Evolutionary conservation across 805 yeast species (phyloP).

Genomic region (Vanderwaltozyma tropicalis): DNA sequence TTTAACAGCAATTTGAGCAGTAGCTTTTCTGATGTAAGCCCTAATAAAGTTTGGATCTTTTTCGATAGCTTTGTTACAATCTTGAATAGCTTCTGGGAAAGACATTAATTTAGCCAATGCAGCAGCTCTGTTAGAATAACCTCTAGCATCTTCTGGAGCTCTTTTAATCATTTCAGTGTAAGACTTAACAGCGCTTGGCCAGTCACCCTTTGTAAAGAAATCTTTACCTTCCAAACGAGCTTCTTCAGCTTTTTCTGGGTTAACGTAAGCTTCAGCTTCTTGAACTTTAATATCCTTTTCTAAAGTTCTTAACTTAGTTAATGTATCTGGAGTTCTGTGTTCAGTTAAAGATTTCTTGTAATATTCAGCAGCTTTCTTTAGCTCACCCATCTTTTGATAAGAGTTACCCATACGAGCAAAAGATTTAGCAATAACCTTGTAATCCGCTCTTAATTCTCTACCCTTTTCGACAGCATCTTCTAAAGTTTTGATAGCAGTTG

Average conservation of each 20-base stretch:
- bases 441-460: slow-evolving; percentile 82
- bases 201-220: slow-evolving; percentile 77
- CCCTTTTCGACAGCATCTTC: slow-evolving; percentile 79
- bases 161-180: slow-evolving; percentile 94
- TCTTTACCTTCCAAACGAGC: slow-evolving; percentile 92
- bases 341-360: slow-evolving; percentile 92
- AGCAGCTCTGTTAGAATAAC: slow-evolving; percentile 97
- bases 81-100: slow-evolving; percentile 92
- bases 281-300: slow-evolving; percentile 75
- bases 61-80: slow-evolving; percentile 81
- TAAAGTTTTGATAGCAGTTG: slow-evolving; percentile 74
- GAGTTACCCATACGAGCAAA: slow-evolving; percentile 84
- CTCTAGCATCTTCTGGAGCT: slow-evolving; percentile 94
- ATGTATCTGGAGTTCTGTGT: slow-evolving; percentile 90
- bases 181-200: slow-evolving; percentile 93
- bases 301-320: slow-evolving; percentile 74
- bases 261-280: slow-evolving; percentile 70
- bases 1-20: slow-evolving; percentile 81
- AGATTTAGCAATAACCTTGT: slow-evolving; percentile 83
- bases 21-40: slow-evolving; percentile 95
- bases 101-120: slow-evolving; percentile 89
- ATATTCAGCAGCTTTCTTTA: slow-evolving; percentile 59
- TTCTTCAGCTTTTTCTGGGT: slow-evolving; percentile 89
- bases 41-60: slow-evolving; percentile 83
- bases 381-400: slow-evolving; percentile 65